Evolutionary conservation across 768 basidiomycete species (phyloP).

Genomic region (Pleurotus tuoliensis): DNA sequence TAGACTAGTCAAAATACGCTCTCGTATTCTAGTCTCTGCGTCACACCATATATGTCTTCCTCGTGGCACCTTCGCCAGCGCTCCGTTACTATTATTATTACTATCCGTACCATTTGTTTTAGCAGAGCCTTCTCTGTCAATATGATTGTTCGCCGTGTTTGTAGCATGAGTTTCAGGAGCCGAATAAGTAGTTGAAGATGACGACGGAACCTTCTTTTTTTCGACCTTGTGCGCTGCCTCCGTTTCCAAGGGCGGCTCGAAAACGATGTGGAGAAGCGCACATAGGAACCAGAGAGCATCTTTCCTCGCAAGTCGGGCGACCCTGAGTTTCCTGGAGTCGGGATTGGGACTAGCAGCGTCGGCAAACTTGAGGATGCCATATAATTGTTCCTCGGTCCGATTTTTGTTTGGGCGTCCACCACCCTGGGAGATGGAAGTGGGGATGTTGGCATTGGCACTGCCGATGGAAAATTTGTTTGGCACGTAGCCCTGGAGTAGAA

Average conservation of each 20-base stretch:
- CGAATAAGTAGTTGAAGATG: constrained; percentile 1
- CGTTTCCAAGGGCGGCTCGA: constrained; percentile 10
- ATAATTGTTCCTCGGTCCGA: constrained; percentile 4
- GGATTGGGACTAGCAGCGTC: constrained; percentile 6
- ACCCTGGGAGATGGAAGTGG: background rate
- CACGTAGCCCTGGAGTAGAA: background rate
- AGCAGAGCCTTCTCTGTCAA: too few relatives aligned
- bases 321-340: constrained; percentile 19
- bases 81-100: background rate
- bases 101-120: background rate
- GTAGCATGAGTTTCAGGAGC: background rate
- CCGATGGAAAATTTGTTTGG: background rate
- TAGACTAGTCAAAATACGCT: constrained; percentile 2
- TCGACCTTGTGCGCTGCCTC: background rate
- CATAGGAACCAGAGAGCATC: constrained; percentile 55
- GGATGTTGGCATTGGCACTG: background rate
- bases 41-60: background rate
- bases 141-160: too few relatives aligned
- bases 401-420: background rate
- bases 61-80: background rate
- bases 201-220: background rate
- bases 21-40: background rate
- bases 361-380: background rate
- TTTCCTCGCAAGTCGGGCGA: constrained; percentile 39
- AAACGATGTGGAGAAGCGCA: constrained; percentile 35